Evolutionary conservation across 495 filamentous ascomycete genomes (phyloP).

Genomic region (Penicillium argentinense): DNA sequence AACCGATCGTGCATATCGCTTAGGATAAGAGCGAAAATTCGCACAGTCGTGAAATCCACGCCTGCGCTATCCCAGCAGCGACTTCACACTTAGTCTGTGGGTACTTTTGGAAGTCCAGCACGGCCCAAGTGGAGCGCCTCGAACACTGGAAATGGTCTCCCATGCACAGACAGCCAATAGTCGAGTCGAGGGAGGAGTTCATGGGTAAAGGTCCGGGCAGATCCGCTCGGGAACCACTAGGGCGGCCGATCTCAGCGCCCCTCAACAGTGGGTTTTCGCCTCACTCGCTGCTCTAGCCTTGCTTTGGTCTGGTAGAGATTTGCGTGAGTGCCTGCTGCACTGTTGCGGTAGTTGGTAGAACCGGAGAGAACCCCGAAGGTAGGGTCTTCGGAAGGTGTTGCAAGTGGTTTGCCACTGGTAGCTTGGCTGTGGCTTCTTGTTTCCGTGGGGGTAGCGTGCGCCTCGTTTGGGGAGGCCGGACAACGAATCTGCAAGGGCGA

Average conservation of each 20-base stretch:
- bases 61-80: too few species aligned
- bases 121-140: constrained; percentile 2
- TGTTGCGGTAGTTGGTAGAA: too few species aligned
- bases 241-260: constrained; percentile 18
- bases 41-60: not conserved
- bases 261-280: not conserved
- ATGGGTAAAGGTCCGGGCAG: constrained; percentile 15
- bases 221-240: constrained; percentile 16
- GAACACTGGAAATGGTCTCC: not conserved
- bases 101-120: too few species aligned
- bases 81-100: too few species aligned
- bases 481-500: too few species aligned
- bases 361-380: too few species aligned
- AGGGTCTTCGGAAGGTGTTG: too few species aligned
- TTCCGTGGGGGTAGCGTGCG: too few species aligned
- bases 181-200: constrained; percentile 7
- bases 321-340: too few species aligned
- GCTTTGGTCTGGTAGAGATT: not conserved
- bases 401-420: not conserved
- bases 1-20: not conserved
- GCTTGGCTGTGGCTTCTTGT: not conserved
- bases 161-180: not conserved
- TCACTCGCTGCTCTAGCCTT: not conserved
- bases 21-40: not conserved
- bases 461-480: too few species aligned